A percentile compares a stretch with the other conserved stretches of the same genome.
phyloP scores from a whole-genome alignment of 2,329 filamentous ascomycete genomes.

The Microsporum ferrugineum region DNA sequence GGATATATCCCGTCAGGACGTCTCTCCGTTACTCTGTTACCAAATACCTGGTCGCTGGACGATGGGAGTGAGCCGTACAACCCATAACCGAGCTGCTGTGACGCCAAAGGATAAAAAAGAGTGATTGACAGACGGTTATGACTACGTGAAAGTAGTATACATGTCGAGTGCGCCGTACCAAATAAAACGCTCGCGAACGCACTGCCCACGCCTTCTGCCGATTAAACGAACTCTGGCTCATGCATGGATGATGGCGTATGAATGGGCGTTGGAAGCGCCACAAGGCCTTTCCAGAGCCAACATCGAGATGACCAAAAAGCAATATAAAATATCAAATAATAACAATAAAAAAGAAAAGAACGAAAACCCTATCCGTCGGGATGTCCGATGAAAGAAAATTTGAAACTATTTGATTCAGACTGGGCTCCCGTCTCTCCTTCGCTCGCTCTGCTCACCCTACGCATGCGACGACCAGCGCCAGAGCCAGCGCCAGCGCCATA shows the following conservation, averaged over 20 bases:
- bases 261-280: slow-evolving; percentile 1
- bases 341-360: neutral
- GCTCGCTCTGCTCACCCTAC: neutral
- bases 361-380: neutral
- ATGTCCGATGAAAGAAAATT: slow-evolving; percentile 2
- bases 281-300: neutral
- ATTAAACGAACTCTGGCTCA: neutral
- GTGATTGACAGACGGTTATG: neutral
- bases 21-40: neutral
- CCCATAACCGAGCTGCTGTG: neutral
- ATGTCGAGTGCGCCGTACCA: neutral
- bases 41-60: neutral
- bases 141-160: neutral
- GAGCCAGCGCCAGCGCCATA: neutral
- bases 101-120: neutral
- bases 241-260: neutral
- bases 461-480: neutral
- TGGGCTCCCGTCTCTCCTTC: neutral
- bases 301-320: neutral
- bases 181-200: neutral
- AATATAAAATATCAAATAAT: neutral
- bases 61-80: neutral
- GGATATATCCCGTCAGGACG: neutral
- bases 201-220: neutral
- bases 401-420: neutral